Base-by-base conservation (phyloP, 495 filamentous ascomycete genomes). In the Penicillium malachiteum region DNA sequence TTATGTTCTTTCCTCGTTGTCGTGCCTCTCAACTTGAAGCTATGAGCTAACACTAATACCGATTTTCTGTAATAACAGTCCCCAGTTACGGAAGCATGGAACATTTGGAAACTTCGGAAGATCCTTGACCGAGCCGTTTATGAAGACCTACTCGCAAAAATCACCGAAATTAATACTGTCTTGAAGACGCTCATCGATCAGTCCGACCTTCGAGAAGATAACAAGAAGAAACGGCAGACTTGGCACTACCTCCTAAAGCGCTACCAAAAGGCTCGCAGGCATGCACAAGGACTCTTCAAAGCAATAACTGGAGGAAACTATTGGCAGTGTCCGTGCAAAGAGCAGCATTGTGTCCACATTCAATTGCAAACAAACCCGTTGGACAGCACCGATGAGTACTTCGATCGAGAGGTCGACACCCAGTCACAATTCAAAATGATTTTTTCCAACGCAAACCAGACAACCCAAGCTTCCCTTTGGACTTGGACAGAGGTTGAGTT, bases 251-350 rank as follows among this genome's bases (percentile, higher is more conserved):
- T 37, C 2, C 34, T 10, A 13, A 9, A 9, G 12, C 8, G 34
- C 8, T 37, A 37, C 12, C 8, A 37, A 5, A 37, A 9, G 9
- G 34, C 34, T 2, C 52, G 68, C 48, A 54, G 47, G 12, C 41
- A 54, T 55, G 57, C 66, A 9, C 50, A 6, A 47, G 65, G 33
- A 10, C 33, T 50, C 2, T 31, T 33, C 47, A 40, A 58, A 3
- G 54, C 59, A n/a, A 13, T 71, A 0, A 52, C 67, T 3, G 40
- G 21, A 5, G 62, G 60, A 11, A 53, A 58, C 16, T 37, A 33
- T 39, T 68, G 62, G 65, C 60, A 54, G 12, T 69, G 68, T 48
- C 16, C 53, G 7, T 71, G 68, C 48, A 57, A 48, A 12, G 42
- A 54, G 11, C 32, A 49, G 6, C 65, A 68, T 37, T 37, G 34